A percentile compares a stretch with the other conserved stretches of the same genome.
Evolutionary conservation across 306 rosid genomes (phyloP).

Genomic region (Heteromeles arbutifolia): DNA sequence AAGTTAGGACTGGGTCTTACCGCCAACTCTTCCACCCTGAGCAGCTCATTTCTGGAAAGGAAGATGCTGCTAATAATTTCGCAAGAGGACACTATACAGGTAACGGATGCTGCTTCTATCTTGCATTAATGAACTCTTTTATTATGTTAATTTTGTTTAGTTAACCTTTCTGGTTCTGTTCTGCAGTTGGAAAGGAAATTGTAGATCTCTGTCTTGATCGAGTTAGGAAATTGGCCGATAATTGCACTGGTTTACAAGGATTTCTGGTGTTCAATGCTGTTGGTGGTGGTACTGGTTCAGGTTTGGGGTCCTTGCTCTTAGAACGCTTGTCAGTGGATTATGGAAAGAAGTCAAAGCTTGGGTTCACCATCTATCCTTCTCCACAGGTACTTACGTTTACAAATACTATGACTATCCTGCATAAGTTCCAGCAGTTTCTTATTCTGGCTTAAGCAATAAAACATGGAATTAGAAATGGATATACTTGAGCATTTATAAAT

Average conservation of each 20-base stretch:
- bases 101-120: not conserved
- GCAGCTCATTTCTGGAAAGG: constrained; percentile 96
- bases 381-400: constrained; percentile 65
- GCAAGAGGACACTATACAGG: constrained; percentile 96
- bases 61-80: constrained; percentile 96
- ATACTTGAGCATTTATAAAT: too few species aligned
- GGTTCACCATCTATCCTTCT: constrained; percentile 97
- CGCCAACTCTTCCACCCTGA: constrained; percentile 96
- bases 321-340: constrained; percentile 94
- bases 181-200: constrained; percentile 75
- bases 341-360: constrained; percentile 90
- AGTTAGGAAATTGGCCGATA: constrained; percentile 85
- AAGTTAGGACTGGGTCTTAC: constrained; percentile 72
- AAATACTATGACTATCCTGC: not conserved
- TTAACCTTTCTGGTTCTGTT: not conserved
- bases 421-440: not conserved
- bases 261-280: constrained; percentile 93
- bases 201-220: constrained; percentile 97
- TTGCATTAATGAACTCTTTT: not conserved
- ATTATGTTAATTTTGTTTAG: not conserved
- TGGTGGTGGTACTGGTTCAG: constrained; percentile 98
- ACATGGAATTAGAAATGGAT: too few species aligned
- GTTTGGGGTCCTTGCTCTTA: constrained; percentile 76
- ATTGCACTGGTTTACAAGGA: constrained; percentile 96
- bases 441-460: too few species aligned